phyloP scores from a whole-genome alignment of 176 grass and related monocot genomes.

The Lolium multiflorum region DNA sequence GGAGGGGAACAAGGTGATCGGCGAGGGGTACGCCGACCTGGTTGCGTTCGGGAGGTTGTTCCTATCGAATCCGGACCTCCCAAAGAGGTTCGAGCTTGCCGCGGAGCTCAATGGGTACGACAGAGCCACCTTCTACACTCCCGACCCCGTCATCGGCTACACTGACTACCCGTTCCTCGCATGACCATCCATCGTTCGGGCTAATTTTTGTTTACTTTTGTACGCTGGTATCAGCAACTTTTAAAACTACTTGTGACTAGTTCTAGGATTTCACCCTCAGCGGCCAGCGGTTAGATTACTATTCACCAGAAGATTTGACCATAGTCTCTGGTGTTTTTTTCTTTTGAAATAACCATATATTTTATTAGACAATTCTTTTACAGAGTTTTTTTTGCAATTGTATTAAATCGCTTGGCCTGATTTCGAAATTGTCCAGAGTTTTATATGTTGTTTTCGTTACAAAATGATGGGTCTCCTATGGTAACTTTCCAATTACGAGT shows the following conservation, averaged over 20 bases:
- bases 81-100: conserved; percentile 9
- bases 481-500: too few species aligned
- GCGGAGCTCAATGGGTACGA: background rate
- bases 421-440: too few species aligned
- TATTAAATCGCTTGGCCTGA: too few species aligned
- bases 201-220: background rate
- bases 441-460: too few species aligned
- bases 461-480: too few species aligned
- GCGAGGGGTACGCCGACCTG: background rate
- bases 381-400: too few species aligned
- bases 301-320: background rate
- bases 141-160: background rate
- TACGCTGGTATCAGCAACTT: background rate
- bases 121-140: conserved; percentile 10
- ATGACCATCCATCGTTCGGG: background rate
- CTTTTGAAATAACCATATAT: too few species aligned
- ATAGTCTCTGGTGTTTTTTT: too few species aligned
- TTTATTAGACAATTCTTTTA: too few species aligned
- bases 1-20: background rate
- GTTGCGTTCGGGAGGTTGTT: background rate
- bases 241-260: background rate
- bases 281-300: background rate
- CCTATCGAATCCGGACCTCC: background rate
- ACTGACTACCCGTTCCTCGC: background rate
- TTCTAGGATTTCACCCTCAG: background rate